Evolutionary conservation across 345 rosid species (phyloP).

Genomic region (Eucalyptus pauciflora): DNA sequence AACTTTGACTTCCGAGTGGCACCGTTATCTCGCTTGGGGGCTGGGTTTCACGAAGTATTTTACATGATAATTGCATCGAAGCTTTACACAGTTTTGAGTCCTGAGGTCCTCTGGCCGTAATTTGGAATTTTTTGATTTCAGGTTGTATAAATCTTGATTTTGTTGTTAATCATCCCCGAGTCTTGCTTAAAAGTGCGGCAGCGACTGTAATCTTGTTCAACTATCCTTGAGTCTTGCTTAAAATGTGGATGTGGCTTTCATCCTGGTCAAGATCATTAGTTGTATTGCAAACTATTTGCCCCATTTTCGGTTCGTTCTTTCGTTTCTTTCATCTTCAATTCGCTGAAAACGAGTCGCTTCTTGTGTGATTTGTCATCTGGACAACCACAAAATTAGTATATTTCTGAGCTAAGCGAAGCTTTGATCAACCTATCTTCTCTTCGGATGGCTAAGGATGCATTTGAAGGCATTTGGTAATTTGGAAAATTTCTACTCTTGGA

Average conservation of each 20-base stretch:
- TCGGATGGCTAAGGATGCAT: background rate
- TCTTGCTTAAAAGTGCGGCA: background rate
- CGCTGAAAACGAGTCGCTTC: background rate
- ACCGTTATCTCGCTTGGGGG: background rate
- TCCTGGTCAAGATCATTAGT: background rate
- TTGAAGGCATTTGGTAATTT: no score
- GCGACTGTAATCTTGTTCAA: background rate
- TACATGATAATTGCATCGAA: background rate
- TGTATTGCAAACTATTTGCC: background rate
- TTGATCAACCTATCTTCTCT: background rate
- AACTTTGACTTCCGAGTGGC: background rate
- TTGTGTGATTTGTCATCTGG: background rate
- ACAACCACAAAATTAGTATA: background rate
- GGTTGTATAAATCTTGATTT: background rate
- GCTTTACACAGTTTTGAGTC: background rate
- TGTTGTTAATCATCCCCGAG: background rate
- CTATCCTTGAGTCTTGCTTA: background rate
- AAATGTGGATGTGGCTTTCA: background rate
- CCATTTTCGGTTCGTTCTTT: background rate
- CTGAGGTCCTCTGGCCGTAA: background rate
- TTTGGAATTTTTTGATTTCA: background rate
- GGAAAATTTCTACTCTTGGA: fast-evolving
- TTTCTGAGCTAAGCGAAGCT: background rate
- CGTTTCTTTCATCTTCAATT: background rate
- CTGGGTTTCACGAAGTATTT: background rate